A percentile compares a stretch with the other conserved stretches of the same genome.
phyloP scores from a whole-genome alignment of 805 yeast genomes.

The Lachancea lanzarotensis region DNA sequence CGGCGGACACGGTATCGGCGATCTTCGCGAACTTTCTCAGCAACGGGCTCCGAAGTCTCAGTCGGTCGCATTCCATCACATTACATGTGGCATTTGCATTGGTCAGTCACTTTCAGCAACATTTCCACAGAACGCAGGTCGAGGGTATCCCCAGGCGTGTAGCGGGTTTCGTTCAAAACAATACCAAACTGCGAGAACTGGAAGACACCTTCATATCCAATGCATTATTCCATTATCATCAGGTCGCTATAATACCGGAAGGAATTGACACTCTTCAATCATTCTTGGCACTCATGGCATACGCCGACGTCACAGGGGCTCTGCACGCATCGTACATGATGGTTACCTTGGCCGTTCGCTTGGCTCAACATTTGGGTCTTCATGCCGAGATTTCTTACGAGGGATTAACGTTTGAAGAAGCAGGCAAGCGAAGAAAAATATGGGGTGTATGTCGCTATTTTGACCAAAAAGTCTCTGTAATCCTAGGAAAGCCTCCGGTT shows the following conservation, averaged over 20 bases:
- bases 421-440: slow-evolving; percentile 6
- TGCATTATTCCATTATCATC: slow-evolving; percentile 11
- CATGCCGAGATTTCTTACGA: slow-evolving; percentile 12
- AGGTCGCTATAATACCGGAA: slow-evolving; percentile 12
- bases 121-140: not conserved
- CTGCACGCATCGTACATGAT: slow-evolving; percentile 10
- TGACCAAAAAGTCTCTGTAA: slow-evolving; percentile 10
- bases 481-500: slow-evolving; percentile 10
- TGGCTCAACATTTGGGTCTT: slow-evolving; percentile 14
- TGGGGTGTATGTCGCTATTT: slow-evolving; percentile 15
- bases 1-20: not conserved
- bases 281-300: slow-evolving; percentile 7
- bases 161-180: not conserved
- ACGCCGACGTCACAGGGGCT: slow-evolving; percentile 8
- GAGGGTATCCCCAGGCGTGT: not conserved
- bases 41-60: not conserved
- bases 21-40: not conserved
- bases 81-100: slow-evolving; percentile 5
- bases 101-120: slow-evolving; percentile 3
- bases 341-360: slow-evolving; percentile 13
- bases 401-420: slow-evolving; percentile 5
- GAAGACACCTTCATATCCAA: slow-evolving; percentile 12
- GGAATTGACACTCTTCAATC: slow-evolving; percentile 14
- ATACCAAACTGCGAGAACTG: slow-evolving; percentile 3
- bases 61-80: not conserved